These are phyloP conservation scores for Hypholoma sublateritium DNA, from an alignment of 768 basidiomycete genomes.

Conservation along the genomic window DNA sequence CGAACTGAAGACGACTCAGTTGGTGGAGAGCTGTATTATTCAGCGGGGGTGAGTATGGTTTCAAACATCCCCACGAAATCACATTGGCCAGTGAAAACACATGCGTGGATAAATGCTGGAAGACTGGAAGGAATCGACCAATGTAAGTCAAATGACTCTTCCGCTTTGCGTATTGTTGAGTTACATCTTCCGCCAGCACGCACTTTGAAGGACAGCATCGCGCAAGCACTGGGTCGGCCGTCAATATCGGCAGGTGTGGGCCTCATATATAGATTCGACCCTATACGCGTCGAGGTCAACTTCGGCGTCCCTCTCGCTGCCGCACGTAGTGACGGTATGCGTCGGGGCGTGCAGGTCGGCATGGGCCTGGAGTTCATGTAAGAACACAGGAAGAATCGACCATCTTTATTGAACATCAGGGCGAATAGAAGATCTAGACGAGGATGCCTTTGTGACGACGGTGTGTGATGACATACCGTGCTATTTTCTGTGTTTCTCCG, in stretches of 20 bases:
- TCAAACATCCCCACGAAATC: constrained; percentile 69
- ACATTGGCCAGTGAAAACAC: constrained; percentile 85
- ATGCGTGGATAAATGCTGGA: constrained; percentile 82
- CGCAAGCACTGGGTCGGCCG: constrained; percentile 33
- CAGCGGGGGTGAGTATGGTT: constrained; percentile 73
- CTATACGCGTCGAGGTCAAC: constrained; percentile 85
- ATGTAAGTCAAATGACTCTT: constrained; percentile 39
- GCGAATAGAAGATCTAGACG: neutral
- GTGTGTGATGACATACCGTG: neutral
- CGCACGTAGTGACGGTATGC: constrained; percentile 60
- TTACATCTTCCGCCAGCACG: constrained; percentile 10
- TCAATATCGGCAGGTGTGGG: constrained; percentile 83
- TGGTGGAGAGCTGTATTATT: constrained; percentile 83
- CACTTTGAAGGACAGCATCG: constrained; percentile 27
- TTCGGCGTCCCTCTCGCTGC: constrained; percentile 81
- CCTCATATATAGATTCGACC: constrained; percentile 80
- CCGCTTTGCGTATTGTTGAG: constrained; percentile 2
- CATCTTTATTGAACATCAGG: neutral
- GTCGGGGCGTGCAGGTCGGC: constrained; percentile 78
- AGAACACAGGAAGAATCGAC: neutral
- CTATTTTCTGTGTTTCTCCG: neutral
- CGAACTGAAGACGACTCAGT: constrained; percentile 79
- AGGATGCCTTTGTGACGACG: neutral
- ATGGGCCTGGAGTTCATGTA: constrained; percentile 80
- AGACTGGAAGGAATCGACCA: constrained; percentile 61